These are phyloP conservation scores for Physcomitrellopsis africana DNA, from an alignment of 225 moss, liverwort and hornwort genomes.

Conservation along the genomic window DNA sequence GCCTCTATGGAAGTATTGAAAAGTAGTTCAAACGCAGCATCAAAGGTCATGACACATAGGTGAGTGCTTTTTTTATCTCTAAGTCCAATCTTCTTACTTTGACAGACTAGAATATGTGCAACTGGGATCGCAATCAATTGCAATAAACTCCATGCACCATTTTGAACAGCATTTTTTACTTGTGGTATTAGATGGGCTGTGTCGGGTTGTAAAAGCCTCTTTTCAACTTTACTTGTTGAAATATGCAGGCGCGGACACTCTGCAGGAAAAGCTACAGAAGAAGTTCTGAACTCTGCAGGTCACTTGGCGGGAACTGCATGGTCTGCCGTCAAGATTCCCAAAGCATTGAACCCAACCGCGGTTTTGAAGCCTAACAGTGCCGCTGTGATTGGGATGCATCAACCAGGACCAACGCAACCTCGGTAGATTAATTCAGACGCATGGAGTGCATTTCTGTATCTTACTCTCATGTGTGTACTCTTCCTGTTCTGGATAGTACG, in stretches of 20 bases:
- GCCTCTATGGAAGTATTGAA: constrained; percentile 58
- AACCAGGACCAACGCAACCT: neutral
- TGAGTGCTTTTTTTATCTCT: constrained; percentile 19
- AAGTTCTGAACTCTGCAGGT: constrained; percentile 57
- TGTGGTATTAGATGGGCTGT: neutral
- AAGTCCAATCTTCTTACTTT: neutral
- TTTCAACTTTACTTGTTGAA: neutral
- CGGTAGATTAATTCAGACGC: neutral
- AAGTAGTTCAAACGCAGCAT: constrained; percentile 43
- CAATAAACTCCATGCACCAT: neutral
- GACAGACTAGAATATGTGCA: neutral
- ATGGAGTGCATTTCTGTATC: neutral
- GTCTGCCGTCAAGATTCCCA: constrained; percentile 66
- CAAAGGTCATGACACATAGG: constrained; percentile 63
- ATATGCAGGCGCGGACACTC: constrained; percentile 56
- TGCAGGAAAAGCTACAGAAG: constrained; percentile 53
- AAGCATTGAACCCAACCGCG: constrained; percentile 58
- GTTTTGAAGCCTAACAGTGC: constrained; percentile 35
- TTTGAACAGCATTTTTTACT: neutral
- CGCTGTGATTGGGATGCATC: constrained; percentile 30
- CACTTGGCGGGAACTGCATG: constrained; percentile 59
- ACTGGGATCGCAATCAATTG: neutral
- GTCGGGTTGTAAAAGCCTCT: neutral
- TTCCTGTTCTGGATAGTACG: constrained; percentile 1
- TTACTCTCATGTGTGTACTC: neutral